Conservation (phyloP, 1,139 yeast species). For the Saccharomyces hybrid region DNA sequence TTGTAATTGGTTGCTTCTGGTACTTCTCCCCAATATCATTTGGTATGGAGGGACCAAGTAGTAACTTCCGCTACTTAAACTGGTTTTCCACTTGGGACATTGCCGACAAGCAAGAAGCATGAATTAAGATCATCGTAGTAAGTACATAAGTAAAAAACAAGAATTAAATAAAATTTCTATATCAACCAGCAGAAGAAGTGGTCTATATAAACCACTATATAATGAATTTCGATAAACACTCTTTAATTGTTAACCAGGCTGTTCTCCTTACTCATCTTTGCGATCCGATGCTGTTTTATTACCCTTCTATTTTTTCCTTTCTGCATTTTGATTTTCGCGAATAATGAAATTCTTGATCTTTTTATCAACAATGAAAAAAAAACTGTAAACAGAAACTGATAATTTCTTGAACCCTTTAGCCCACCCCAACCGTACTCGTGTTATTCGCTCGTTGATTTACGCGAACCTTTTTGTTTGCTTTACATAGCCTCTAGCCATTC, state of each 20-base stretch:
- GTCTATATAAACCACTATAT: background rate
- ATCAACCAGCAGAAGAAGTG: background rate
- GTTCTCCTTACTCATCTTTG: background rate
- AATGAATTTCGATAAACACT: background rate
- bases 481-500: background rate
- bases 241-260: background rate
- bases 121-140: background rate
- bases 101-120: constrained; percentile 11
- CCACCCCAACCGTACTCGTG: background rate
- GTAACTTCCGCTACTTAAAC: constrained; percentile 61
- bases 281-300: background rate
- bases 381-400: background rate
- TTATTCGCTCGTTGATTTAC: background rate
- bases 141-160: background rate
- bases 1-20: constrained; percentile 61
- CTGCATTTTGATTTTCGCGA: background rate
- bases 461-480: background rate
- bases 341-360: background rate
- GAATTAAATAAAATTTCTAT: background rate
- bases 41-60: constrained; percentile 83
- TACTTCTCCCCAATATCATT: constrained; percentile 71
- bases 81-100: constrained; percentile 73
- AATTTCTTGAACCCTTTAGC: background rate
- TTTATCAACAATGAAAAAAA: background rate
- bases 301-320: background rate